These are phyloP conservation scores for Wallemia ichthyophaga DNA, from an alignment of 1,284 basidiomycete species.

Conservation along the genomic window DNA sequence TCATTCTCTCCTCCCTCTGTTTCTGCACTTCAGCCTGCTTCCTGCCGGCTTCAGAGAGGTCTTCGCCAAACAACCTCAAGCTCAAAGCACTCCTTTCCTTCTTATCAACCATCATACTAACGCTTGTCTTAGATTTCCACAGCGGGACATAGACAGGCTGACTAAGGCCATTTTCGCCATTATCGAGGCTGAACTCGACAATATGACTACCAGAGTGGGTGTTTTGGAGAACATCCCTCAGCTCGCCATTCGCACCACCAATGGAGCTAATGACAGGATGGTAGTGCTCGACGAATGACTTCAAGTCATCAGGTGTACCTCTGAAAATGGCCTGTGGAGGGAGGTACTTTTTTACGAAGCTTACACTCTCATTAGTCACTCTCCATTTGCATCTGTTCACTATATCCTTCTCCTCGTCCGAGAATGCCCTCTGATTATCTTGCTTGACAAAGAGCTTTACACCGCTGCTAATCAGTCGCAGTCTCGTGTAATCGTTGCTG, in stretches of 20 bases:
- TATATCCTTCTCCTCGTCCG: conserved; percentile 12
- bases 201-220: conserved; percentile 40
- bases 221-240: neutral
- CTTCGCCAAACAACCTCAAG: conserved; percentile 42
- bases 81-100: conserved; percentile 53
- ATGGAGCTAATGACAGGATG: conserved; percentile 29
- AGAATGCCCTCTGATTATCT: conserved; percentile 17
- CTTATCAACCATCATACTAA: conserved; percentile 77
- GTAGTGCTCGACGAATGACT: conserved; percentile 34
- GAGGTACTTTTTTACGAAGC: conserved; percentile 50
- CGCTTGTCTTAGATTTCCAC: conserved; percentile 62
- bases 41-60: conserved; percentile 28
- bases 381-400: conserved; percentile 22
- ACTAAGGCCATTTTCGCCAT: conserved; percentile 28
- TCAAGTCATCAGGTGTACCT: conserved; percentile 30
- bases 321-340: conserved; percentile 30
- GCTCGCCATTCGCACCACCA: neutral
- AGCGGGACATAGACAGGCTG: conserved; percentile 53
- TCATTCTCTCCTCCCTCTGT: neutral
- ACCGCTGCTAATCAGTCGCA: conserved; percentile 68
- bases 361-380: conserved; percentile 55
- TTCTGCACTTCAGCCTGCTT: neutral
- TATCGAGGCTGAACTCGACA: conserved; percentile 30
- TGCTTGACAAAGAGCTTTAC: conserved; percentile 39
- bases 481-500: conserved; percentile 52